Evolutionary conservation across 768 basidiomycete species (phyloP).

Genomic region (Calocera cornea): DNA sequence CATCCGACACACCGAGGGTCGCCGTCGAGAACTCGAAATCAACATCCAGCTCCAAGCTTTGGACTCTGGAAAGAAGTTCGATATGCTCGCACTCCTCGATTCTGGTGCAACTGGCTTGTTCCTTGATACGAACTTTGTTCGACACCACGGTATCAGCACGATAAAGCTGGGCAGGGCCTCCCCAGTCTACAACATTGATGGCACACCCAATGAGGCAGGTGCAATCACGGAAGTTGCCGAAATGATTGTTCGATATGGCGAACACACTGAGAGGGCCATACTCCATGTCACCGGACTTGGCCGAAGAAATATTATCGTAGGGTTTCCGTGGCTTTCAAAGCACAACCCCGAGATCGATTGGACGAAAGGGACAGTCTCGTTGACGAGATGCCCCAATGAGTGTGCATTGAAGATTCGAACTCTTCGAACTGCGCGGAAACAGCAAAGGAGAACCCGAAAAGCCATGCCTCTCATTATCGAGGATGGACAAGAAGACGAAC

Average conservation of each 20-base stretch:
- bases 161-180: background rate
- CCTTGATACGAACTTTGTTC: background rate
- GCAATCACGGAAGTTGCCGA: no score
- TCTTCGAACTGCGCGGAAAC: background rate
- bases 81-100: no score
- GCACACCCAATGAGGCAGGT: no score
- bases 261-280: background rate
- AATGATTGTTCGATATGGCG: no score
- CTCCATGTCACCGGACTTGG: background rate
- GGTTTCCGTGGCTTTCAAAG: no score
- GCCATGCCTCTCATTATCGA: background rate
- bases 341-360: no score
- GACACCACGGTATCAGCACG: background rate
- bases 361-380: no score
- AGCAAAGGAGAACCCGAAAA: background rate
- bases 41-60: background rate
- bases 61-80: background rate
- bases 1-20: background rate
- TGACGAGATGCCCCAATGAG: no score
- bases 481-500: background rate
- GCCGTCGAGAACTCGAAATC: background rate
- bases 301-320: background rate
- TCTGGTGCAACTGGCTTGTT: no score
- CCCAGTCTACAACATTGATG: no score
- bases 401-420: no score